Conservation (phyloP, 192 early-diverging fungal species). For the Rhizophagus prolifer region DNA sequence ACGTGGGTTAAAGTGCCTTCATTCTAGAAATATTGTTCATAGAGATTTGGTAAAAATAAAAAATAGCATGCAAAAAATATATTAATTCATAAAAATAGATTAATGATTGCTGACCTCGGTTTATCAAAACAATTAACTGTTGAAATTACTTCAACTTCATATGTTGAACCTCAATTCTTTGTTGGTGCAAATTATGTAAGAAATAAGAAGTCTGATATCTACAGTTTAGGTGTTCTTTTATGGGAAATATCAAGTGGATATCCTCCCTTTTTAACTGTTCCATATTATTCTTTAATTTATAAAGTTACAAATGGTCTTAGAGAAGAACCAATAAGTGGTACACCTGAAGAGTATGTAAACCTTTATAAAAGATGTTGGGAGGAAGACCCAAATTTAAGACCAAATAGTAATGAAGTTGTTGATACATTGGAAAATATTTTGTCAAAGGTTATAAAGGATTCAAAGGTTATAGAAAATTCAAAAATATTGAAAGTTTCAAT, state of each 20-base stretch:
- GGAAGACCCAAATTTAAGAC: slow-evolving; percentile 31
- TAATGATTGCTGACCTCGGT: slow-evolving; percentile 17
- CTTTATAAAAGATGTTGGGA: slow-evolving; percentile 43
- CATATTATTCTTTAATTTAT: not conserved
- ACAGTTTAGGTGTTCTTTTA: slow-evolving; percentile 42
- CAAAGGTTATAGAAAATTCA: not conserved
- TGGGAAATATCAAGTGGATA: slow-evolving; percentile 43
- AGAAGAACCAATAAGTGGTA: slow-evolving; percentile 30
- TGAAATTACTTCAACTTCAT: not conserved
- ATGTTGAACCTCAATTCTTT: slow-evolving; percentile 1
- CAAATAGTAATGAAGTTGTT: not conserved
- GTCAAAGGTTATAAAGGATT: not conserved
- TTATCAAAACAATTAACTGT: not conserved
- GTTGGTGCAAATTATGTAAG: not conserved
- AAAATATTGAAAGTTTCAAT: too few species aligned
- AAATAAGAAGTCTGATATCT: slow-evolving; percentile 44
- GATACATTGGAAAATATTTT: not conserved
- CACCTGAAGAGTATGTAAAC: slow-evolving; percentile 38
- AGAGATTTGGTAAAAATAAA: slow-evolving; percentile 18
- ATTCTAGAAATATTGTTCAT: not conserved
- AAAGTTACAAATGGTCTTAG: slow-evolving; percentile 36
- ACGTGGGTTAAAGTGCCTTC: not conserved
- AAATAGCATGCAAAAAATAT: slow-evolving; percentile 22
- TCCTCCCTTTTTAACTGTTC: slow-evolving; percentile 28
- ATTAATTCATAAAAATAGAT: not conserved